Evolutionary conservation across 495 filamentous ascomycete species (phyloP), one percentile per base, ranked within the genome.

Genomic region (Penicillium maclennaniae): DNA sequence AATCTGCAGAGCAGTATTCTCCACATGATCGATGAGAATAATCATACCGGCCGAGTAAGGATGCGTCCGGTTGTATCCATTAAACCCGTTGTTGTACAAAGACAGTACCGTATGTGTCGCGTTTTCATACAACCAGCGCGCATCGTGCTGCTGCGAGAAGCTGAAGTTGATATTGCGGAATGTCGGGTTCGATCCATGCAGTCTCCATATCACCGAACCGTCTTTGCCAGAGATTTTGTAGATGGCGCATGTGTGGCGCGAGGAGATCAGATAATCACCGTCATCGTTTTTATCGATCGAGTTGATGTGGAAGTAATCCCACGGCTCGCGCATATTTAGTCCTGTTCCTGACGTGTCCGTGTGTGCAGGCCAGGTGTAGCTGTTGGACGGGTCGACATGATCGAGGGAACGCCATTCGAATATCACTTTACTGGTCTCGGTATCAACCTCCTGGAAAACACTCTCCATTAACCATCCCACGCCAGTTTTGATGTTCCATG

Each of bases 241-340:
- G 45, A 86, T 73, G 26, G 79, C 71, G 59, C 75, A 78, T 1
- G 77, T 77, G 58, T 85, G 77, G 6, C 83, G 79, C 7, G 79
- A 78, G 2, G 82, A 84, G 23, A 85, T 77, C 37, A 85, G 59
- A 58, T 84, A 85, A 63, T 83, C 77, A 6, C 82, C 80, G 4
- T 76, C 73, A 0, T 41, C 40, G 59, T 81, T 76, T 62, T 83
- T 83, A 58, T 84, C 81, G 46, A 86, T 71, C 17, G 79, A 82
- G 63, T 85, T 84, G 66, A 86, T 81, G 63, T 84, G 82, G 69
- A 84, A 85, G 62, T 80, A 84, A 62, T 86, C 81, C 78, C 79
- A 85, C 4, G 82, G 76, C 53, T 77, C 62, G 50, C 59, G 61
- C 39, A 70, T 63, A 41, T 69, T 58, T 60, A 76, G 58, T 44